phyloP scores from a whole-genome alignment of 108 stramenopile genomes.

The Conticribra weissflogii region DNA sequence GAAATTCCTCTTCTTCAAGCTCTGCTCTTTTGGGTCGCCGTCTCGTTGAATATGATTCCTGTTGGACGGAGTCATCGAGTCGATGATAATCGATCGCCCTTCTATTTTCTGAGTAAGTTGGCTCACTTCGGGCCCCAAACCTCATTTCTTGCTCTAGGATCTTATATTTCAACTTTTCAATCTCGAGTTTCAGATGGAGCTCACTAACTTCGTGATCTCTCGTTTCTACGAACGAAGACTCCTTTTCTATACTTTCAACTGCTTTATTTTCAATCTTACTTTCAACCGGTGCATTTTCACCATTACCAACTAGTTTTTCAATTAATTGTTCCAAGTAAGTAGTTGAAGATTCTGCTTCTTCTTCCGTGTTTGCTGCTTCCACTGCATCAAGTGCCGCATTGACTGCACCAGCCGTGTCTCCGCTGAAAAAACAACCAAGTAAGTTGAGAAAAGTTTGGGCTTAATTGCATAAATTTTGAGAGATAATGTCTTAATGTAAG shows the following conservation, averaged over 20 bases:
- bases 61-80: not conserved
- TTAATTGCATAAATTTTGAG: no score
- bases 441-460: no score
- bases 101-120: not conserved
- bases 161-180: slow-evolving; percentile 49
- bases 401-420: slow-evolving; percentile 47
- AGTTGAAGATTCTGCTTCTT: slow-evolving; percentile 35
- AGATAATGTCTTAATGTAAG: no score
- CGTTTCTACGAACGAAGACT: not conserved
- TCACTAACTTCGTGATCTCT: slow-evolving; percentile 31
- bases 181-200: slow-evolving; percentile 43
- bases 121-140: slow-evolving; percentile 5
- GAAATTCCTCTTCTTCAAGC: no score
- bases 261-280: not conserved
- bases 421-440: not conserved
- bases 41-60: slow-evolving; percentile 1
- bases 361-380: slow-evolving; percentile 12
- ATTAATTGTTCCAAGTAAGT: slow-evolving; percentile 44
- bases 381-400: slow-evolving; percentile 42
- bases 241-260: not conserved
- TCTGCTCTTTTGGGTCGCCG: not conserved
- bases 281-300: not conserved
- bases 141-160: slow-evolving; percentile 51
- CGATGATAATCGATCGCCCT: slow-evolving; percentile 33
- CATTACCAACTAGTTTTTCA: slow-evolving; percentile 25